Evolutionary conservation across 2,329 filamentous ascomycete species (phyloP).

Genomic region (Incumbomyces lentus): DNA sequence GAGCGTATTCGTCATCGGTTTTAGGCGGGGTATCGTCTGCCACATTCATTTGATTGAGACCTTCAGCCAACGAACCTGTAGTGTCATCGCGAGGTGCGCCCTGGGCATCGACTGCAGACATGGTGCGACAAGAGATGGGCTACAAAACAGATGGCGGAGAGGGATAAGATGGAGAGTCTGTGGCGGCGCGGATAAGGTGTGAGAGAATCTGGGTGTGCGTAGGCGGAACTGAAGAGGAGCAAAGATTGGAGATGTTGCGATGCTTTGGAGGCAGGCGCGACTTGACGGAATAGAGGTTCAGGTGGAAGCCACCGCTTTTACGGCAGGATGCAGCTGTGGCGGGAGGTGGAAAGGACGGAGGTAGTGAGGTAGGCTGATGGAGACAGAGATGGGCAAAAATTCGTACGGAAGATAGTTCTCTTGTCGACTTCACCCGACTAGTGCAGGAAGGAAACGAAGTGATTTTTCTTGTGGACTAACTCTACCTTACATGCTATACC

Average conservation of each 20-base stretch:
- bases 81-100: constrained; percentile 53
- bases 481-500: not conserved
- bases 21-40: constrained; percentile 66
- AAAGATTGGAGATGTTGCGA: constrained; percentile 17
- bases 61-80: constrained; percentile 47
- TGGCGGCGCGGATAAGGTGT: constrained; percentile 1
- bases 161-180: no score
- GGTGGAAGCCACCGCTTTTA: not conserved
- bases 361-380: constrained; percentile 4
- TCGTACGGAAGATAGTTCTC: no score
- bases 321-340: constrained; percentile 6
- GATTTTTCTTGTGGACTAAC: not conserved
- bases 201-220: constrained; percentile 10
- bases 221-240: constrained; percentile 14
- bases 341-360: constrained; percentile 12
- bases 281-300: constrained; percentile 12
- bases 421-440: not conserved
- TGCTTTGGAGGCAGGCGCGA: constrained; percentile 15
- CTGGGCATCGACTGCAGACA: constrained; percentile 14
- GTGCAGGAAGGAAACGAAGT: constrained; percentile 10
- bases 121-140: not conserved
- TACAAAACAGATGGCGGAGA: no score
- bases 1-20: constrained; percentile 93
- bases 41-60: constrained; percentile 56
- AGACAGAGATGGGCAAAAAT: no score